Conservation (phyloP, 345 rosid species). For the Clausena lansium region DNA sequence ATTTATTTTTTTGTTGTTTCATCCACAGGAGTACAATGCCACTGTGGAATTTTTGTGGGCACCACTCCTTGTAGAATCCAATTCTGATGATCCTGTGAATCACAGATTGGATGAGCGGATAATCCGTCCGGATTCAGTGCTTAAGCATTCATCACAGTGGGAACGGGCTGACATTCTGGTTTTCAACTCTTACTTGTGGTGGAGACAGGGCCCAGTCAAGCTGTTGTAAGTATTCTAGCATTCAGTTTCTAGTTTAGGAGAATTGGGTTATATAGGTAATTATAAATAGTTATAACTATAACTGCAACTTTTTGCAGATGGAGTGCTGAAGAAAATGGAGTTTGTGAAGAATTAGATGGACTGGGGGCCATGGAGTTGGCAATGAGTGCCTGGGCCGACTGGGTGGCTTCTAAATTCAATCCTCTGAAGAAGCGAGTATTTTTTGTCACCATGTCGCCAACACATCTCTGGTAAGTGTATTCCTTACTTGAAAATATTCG, state of each 20-base stretch:
- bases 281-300: neutral
- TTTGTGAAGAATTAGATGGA: constrained; percentile 80
- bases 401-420: constrained; percentile 60
- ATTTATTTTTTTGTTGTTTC: constrained; percentile 4
- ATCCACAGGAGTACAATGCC: constrained; percentile 82
- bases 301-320: constrained; percentile 52
- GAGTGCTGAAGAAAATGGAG: constrained; percentile 62
- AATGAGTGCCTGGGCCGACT: constrained; percentile 89
- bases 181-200: constrained; percentile 95
- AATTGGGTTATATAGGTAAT: neutral
- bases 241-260: constrained; percentile 9
- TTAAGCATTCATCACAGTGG: constrained; percentile 85
- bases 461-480: constrained; percentile 69
- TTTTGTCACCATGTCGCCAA: constrained; percentile 94
- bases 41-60: constrained; percentile 95
- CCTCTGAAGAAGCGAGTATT: constrained; percentile 54
- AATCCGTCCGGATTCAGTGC: constrained; percentile 86
- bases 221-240: constrained; percentile 47
- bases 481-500: neutral
- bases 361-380: constrained; percentile 86
- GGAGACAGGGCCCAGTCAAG: constrained; percentile 97
- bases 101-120: constrained; percentile 76
- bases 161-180: constrained; percentile 85
- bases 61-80: constrained; percentile 91
- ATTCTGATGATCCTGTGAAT: constrained; percentile 97